Evolutionary conservation across 176 grass and related monocot species (phyloP).

Genomic region (Oryza rufipogon): DNA sequence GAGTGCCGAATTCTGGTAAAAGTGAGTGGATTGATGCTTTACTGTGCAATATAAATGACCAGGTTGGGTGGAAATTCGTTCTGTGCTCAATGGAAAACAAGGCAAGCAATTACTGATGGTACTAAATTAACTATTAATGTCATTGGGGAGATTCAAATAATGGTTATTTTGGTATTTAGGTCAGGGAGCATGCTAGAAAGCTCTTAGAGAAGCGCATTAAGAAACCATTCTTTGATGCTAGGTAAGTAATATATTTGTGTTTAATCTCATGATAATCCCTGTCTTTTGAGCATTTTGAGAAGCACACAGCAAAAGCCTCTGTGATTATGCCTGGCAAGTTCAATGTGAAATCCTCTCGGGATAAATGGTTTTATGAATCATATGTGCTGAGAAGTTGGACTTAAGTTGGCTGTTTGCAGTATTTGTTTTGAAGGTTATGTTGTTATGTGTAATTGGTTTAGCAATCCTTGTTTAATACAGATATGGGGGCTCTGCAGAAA

Average conservation of each 20-base stretch:
- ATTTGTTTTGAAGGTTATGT: neutral
- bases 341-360: neutral
- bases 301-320: neutral
- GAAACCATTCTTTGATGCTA: conserved; percentile 90
- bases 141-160: conserved; percentile 18
- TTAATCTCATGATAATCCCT: conserved; percentile 21
- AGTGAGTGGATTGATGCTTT: conserved; percentile 99
- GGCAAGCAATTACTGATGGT: conserved; percentile 47
- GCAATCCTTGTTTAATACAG: conserved; percentile 48
- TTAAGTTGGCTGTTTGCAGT: conserved; percentile 17
- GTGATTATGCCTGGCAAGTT: neutral
- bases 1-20: conserved; percentile 97
- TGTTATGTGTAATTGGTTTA: conserved; percentile 9
- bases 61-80: conserved; percentile 91
- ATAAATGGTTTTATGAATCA: conserved; percentile 14
- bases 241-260: conserved; percentile 51
- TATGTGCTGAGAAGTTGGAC: neutral
- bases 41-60: conserved; percentile 82
- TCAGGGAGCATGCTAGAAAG: conserved; percentile 92
- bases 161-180: conserved; percentile 57
- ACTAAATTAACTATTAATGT: conserved; percentile 26
- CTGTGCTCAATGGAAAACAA: conserved; percentile 98
- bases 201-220: conserved; percentile 87
- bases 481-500: conserved; percentile 58
- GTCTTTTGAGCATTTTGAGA: conserved; percentile 10